A percentile compares a stretch with the other conserved stretches of the same genome.
Conservation (phyloP, 2,329 filamentous ascomycete species). For the Cladosporium sp. region DNA sequence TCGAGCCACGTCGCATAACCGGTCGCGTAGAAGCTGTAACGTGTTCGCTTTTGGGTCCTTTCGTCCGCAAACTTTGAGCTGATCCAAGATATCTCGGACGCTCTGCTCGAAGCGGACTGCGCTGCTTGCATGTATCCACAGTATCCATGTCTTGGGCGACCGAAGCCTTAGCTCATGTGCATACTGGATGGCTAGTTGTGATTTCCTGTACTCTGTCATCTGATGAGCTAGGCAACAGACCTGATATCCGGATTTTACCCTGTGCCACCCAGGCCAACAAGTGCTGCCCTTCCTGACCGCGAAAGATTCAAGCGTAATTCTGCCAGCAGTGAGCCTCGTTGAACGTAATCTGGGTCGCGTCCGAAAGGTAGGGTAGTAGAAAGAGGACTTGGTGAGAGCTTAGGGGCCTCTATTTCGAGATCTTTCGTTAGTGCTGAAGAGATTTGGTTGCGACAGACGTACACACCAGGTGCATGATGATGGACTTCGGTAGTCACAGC, state of each 20-base stretch:
- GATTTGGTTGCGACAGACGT: not conserved
- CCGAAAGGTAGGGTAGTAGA: conserved; percentile 25
- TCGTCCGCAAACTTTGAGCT: conserved; percentile 21
- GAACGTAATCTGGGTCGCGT: conserved; percentile 25
- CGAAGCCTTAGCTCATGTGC: conserved; percentile 15
- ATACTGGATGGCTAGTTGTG: conserved; percentile 32
- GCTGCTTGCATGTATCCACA: conserved; percentile 31
- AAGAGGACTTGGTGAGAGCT: conserved; percentile 17
- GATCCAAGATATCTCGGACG: conserved; percentile 21
- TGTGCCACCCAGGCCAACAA: conserved; percentile 28
- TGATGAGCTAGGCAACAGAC: not conserved
- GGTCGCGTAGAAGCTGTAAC: conserved; percentile 24
- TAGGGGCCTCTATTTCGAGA: not conserved
- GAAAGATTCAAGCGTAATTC: conserved; percentile 21
- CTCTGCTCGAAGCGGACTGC: conserved; percentile 28
- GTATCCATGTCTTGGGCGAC: conserved; percentile 25
- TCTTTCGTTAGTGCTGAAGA: not conserved
- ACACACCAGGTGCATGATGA: not conserved
- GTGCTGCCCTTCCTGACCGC: conserved; percentile 20
- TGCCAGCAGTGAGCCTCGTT: conserved; percentile 21
- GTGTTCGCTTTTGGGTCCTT: conserved; percentile 24
- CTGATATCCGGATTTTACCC: conserved; percentile 21
- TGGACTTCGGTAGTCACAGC: not conserved
- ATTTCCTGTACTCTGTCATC: conserved; percentile 24
- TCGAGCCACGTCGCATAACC: conserved; percentile 23